Percentiles rank a stretch among this genome's conserved stretches.
phyloP scores from a whole-genome alignment of 495 filamentous ascomycete genomes.

The Neurospora tetraspora region DNA sequence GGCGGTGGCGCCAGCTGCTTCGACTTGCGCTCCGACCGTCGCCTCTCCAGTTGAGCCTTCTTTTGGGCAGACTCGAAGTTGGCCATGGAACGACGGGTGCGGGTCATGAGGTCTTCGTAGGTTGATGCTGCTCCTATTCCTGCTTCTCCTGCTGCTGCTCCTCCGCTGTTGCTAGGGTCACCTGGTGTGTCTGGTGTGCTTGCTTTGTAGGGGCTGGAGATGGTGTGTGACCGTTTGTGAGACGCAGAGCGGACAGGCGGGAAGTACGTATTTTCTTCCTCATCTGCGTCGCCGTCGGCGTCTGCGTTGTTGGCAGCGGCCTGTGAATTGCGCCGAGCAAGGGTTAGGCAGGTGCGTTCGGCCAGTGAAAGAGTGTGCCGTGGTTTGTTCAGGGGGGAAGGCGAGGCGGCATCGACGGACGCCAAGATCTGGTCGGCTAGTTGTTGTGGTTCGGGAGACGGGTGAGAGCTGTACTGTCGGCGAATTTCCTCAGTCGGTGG shows the following conservation, averaged over 20 bases:
- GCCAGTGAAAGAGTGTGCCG: constrained; percentile 43
- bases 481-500: not conserved
- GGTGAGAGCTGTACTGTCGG: not conserved
- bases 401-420: constrained; percentile 41
- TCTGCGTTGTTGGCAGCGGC: constrained; percentile 9
- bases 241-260: constrained; percentile 4
- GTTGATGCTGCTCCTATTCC: not conserved
- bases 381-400: constrained; percentile 42
- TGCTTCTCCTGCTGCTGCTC: not conserved
- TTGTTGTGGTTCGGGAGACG: constrained; percentile 34
- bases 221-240: constrained; percentile 17
- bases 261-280: constrained; percentile 2
- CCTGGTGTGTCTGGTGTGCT: not conserved
- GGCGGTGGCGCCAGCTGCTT: constrained; percentile 19
- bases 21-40: constrained; percentile 35
- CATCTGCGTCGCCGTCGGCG: constrained; percentile 21
- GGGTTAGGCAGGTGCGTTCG: constrained; percentile 43
- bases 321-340: constrained; percentile 33
- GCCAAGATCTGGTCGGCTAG: constrained; percentile 47
- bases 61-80: constrained; percentile 41
- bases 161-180: not conserved
- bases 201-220: constrained; percentile 2
- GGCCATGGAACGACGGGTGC: constrained; percentile 78
- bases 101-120: constrained; percentile 50
- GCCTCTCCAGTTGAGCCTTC: constrained; percentile 48